phyloP scores from a whole-genome alignment of 139 green algal species.

The Volvox africanus region DNA sequence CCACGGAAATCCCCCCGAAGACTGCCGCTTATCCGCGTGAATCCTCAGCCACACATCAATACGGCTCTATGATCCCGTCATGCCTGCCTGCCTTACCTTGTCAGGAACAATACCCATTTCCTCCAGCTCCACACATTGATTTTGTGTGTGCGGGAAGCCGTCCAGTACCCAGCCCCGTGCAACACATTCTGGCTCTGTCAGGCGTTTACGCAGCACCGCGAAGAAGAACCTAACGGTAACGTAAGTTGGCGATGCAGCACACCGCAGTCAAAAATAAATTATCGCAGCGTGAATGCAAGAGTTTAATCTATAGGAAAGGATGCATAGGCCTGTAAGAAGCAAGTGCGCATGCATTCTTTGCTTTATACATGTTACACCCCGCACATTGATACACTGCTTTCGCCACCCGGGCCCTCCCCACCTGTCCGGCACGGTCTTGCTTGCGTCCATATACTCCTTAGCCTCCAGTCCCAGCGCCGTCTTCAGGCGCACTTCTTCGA shows the following conservation, averaged over 20 bases:
- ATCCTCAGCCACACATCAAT: too few species aligned
- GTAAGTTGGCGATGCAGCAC: too few species aligned
- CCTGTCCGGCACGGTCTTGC: conserved; percentile 77
- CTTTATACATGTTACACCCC: too few species aligned
- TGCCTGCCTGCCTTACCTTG: conserved; percentile 55
- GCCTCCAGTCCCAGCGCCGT: conserved; percentile 73
- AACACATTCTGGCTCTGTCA: conserved; percentile 68
- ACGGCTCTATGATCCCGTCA: too few species aligned
- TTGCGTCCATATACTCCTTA: conserved; percentile 77
- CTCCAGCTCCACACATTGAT: conserved; percentile 54
- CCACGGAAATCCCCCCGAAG: too few species aligned
- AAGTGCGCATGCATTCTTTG: too few species aligned
- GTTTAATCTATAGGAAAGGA: too few species aligned
- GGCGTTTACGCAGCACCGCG: conserved; percentile 51
- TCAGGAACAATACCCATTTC: conserved; percentile 61
- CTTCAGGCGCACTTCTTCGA: conserved; percentile 64
- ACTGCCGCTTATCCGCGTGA: too few species aligned
- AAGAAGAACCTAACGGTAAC: conserved; percentile 50
- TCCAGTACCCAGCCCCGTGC: conserved; percentile 81
- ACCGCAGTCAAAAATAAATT: too few species aligned
- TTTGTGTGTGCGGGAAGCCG: conserved; percentile 80
- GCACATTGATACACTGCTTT: too few species aligned
- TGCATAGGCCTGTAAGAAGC: too few species aligned
- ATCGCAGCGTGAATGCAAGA: too few species aligned
- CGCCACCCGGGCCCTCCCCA: conserved; percentile 7